These are phyloP conservation scores for Dendrostoma leiphaemia DNA, from an alignment of 2,329 filamentous ascomycete species.

Conservation along the genomic window DNA sequence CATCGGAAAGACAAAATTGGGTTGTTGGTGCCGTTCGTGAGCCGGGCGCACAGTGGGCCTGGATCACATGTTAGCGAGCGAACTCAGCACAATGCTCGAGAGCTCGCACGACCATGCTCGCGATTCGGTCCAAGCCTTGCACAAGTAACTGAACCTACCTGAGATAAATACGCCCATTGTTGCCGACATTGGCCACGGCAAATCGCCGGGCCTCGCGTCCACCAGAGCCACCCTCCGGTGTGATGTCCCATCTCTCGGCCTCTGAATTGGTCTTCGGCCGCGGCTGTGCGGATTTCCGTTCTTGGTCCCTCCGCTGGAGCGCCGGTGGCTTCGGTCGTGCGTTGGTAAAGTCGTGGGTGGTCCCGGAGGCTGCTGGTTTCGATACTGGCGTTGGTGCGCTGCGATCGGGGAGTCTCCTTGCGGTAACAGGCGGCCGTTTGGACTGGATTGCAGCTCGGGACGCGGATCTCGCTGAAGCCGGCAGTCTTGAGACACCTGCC, in stretches of 20 bases:
- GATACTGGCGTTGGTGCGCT: background rate
- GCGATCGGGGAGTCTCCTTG: slow-evolving; percentile 4
- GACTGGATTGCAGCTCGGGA: slow-evolving; percentile 10
- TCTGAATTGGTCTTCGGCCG: slow-evolving; percentile 52
- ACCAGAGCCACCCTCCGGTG: slow-evolving; percentile 59
- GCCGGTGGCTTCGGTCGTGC: slow-evolving; percentile 37
- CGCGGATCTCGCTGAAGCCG: slow-evolving; percentile 8
- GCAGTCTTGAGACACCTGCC: slow-evolving; percentile 8
- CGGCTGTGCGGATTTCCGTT: slow-evolving; percentile 33
- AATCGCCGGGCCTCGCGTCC: slow-evolving; percentile 70
- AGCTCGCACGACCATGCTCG: background rate
- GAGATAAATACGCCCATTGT: slow-evolving; percentile 79
- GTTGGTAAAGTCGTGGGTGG: slow-evolving; percentile 13
- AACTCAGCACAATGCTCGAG: background rate
- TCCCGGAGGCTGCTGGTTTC: slow-evolving; percentile 1
- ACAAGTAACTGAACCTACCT: slow-evolving; percentile 60
- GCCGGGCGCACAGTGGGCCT: slow-evolving; percentile 62
- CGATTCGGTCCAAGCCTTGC: background rate
- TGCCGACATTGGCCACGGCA: slow-evolving; percentile 77
- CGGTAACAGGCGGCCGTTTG: slow-evolving; percentile 10
- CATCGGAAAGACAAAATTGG: slow-evolving; percentile 58
- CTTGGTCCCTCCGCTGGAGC: slow-evolving; percentile 45
- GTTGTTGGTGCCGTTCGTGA: slow-evolving; percentile 60
- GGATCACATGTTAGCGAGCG: slow-evolving; percentile 5
- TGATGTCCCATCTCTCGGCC: slow-evolving; percentile 52